A percentile compares a stretch with the other conserved stretches of the same genome.
Evolutionary conservation across 352 stramenopile species (phyloP).

Genomic region (Phytophthora fragariaefolia): DNA sequence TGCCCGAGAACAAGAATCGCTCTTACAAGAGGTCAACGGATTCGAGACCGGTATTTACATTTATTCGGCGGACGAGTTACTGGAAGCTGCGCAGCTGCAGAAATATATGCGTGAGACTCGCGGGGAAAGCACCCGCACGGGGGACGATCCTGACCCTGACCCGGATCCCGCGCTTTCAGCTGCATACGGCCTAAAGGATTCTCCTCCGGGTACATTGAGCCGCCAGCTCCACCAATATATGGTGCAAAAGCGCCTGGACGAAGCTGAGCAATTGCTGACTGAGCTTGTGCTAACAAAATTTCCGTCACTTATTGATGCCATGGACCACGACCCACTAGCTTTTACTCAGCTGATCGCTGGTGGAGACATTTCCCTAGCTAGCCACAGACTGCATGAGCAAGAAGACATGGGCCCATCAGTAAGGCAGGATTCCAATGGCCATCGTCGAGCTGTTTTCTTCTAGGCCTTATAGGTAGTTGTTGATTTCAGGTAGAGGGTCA

Average conservation of each 20-base stretch:
- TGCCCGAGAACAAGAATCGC: slow-evolving; percentile 57
- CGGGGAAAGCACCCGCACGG: slow-evolving; percentile 12
- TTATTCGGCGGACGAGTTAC: slow-evolving; percentile 80
- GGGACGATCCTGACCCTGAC: slow-evolving; percentile 18
- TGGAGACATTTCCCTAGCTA: slow-evolving; percentile 41
- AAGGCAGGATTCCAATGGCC: slow-evolving; percentile 31
- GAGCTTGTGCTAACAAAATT: slow-evolving; percentile 73
- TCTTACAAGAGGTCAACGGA: slow-evolving; percentile 71
- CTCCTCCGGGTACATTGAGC: slow-evolving; percentile 34
- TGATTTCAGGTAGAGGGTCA: slow-evolving; percentile 26
- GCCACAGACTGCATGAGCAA: slow-evolving; percentile 34
- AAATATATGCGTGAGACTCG: slow-evolving; percentile 52
- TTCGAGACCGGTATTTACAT: slow-evolving; percentile 73
- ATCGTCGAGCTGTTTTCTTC: slow-evolving; percentile 36
- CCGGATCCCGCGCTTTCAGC: slow-evolving; percentile 21
- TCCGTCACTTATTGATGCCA: slow-evolving; percentile 72
- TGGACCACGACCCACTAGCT: slow-evolving; percentile 79
- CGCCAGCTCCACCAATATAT: slow-evolving; percentile 48
- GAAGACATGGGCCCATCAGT: slow-evolving; percentile 17
- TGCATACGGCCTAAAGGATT: slow-evolving; percentile 21
- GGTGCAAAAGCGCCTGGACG: slow-evolving; percentile 38
- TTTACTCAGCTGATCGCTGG: slow-evolving; percentile 76
- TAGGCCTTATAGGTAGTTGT: slow-evolving; percentile 21
- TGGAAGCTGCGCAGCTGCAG: slow-evolving; percentile 62
- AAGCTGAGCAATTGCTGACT: slow-evolving; percentile 69